Evolutionary conservation across 2,329 filamentous ascomycete genomes (phyloP).

Genomic region (Kalmusia sp.): DNA sequence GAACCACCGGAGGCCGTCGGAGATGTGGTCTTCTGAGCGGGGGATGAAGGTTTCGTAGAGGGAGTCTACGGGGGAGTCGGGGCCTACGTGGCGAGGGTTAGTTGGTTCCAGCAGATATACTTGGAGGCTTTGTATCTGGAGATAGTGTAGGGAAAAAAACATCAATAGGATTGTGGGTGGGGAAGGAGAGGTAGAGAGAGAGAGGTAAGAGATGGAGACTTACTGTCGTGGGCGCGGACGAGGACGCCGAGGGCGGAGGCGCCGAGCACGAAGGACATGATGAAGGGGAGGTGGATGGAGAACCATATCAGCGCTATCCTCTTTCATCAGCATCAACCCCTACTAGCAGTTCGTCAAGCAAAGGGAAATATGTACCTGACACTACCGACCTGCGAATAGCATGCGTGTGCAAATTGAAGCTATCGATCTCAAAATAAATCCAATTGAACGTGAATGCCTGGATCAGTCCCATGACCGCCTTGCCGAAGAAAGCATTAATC

Average conservation of each 20-base stretch:
- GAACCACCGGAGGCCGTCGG: conserved; percentile 64
- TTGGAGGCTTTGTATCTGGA: too few species aligned
- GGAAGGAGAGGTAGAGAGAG: too few species aligned
- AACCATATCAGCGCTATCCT: conserved; percentile 61
- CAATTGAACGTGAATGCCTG: conserved; percentile 68
- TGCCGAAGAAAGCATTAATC: conserved; percentile 67
- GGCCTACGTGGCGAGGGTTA: too few species aligned
- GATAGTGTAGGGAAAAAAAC: too few species aligned
- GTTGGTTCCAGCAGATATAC: too few species aligned
- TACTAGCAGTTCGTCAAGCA: too few species aligned
- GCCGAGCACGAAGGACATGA: conserved; percentile 68
- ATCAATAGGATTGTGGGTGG: too few species aligned
- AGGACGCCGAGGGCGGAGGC: conserved; percentile 65
- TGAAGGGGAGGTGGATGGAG: conserved; percentile 65
- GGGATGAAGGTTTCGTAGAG: conserved; percentile 60
- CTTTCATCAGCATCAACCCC: too few species aligned
- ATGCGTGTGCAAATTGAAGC: conserved; percentile 63
- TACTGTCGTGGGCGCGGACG: conserved; percentile 66
- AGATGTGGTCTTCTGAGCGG: conserved; percentile 60
- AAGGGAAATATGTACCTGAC: conserved; percentile 46
- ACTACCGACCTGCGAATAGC: conserved; percentile 63
- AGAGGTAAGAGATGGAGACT: too few species aligned
- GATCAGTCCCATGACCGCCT: conserved; percentile 65
- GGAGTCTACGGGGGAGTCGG: conserved; percentile 54
- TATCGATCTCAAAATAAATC: conserved; percentile 71